Base-by-base conservation (phyloP, 306 rosid genomes). In the Datisca glomerata region DNA sequence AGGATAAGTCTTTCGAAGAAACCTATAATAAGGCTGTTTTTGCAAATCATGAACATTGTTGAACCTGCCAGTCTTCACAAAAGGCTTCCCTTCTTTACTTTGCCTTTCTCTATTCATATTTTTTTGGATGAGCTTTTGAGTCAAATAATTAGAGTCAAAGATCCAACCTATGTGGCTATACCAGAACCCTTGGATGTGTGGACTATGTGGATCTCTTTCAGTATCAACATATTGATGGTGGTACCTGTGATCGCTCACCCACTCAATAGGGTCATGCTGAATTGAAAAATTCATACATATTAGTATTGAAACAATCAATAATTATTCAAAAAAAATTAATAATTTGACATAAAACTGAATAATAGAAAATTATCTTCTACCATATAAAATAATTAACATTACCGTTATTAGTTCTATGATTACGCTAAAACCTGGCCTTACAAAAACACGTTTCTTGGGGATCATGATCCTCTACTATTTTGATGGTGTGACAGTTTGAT, bases 141-240 rank as follows among this genome's bases (percentile, higher is more conserved):
- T 12, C 12, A 82, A 35, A 40, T 67, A 53, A 48, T 60, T 61
- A 41, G 80, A 66, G 58, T 87, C 96, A 57, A 82, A 79, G 10
- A 83, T 54, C 96, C 94, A 87, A 53, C 72, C 68, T 53, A 79
- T 71, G 53, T 87, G 96, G 31, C 96, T 79, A 42, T 56, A 82
- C 93, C 93, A 87, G 63, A 87, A 79, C 21, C 96, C 96, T 69
- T 76, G 85, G 12, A 14, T 36, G 10, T n/a, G n/a, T n/a, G 96
- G 96, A 64, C 85, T 87, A 59, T 87, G 94, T 40, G 96, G 96
- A 42, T 87, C 96, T 70, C 69, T 76, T 21, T 79, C 93, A 23
- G 96, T 70, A 65, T 82, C 96, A 53, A 79, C 78, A 38, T 76
- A 87, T 41, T 79, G 94, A 70, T 87, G 96, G 21, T 87, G 96